Conservation (phyloP, 148 eudicot species). For the Drosera capensis region DNA sequence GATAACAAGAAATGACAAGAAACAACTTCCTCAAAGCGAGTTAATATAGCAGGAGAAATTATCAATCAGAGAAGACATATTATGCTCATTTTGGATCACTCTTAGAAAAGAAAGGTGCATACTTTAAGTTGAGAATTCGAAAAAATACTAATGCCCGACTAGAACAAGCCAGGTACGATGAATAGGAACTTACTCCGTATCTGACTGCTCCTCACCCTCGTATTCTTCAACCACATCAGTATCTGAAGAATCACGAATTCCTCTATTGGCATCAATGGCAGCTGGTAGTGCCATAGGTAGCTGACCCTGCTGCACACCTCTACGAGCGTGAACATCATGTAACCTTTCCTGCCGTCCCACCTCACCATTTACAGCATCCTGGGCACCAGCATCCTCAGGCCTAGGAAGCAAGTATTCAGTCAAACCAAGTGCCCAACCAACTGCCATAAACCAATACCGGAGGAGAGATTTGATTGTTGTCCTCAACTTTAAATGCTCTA, state of each 20-base stretch:
- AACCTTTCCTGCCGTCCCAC: slow-evolving; percentile 53
- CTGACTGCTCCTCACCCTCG: slow-evolving; percentile 62
- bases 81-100: no score
- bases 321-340: slow-evolving; percentile 27
- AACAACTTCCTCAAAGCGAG: no score
- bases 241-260: slow-evolving; percentile 23
- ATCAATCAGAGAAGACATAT: no score
- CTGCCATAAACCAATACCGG: slow-evolving; percentile 83
- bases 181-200: slow-evolving; percentile 57
- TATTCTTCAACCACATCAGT: slow-evolving; percentile 31
- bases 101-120: no score
- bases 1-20: no score
- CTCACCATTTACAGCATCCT: slow-evolving; percentile 60
- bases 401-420: slow-evolving; percentile 72
- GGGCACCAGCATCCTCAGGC: slow-evolving; percentile 53
- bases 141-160: no score
- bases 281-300: slow-evolving; percentile 25
- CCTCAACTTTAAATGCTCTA: slow-evolving; percentile 80
- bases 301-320: slow-evolving; percentile 40
- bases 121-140: no score
- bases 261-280: slow-evolving; percentile 33
- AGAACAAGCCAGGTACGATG: background rate
- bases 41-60: no score
- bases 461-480: slow-evolving; percentile 74
- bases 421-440: slow-evolving; percentile 85